A percentile compares a stretch with the other conserved stretches of the same genome.
phyloP scores from a whole-genome alignment of 257 asterid genomes.

The Lavandula angustifolia region DNA sequence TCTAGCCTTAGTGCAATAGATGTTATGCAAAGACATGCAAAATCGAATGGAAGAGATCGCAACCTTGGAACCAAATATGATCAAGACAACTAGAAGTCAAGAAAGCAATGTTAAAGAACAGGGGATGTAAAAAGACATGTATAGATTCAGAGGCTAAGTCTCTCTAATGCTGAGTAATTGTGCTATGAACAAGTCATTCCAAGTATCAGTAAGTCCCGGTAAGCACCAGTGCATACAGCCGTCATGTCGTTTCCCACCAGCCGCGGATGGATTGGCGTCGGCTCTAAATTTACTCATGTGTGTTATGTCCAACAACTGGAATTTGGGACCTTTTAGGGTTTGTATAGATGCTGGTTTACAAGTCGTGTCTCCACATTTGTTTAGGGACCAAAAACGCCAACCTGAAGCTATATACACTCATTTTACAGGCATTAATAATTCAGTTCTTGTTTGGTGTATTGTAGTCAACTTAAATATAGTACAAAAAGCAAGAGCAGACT shows the following conservation, averaged over 20 bases:
- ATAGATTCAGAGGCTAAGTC: constrained; percentile 22
- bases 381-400: neutral
- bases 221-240: constrained; percentile 99
- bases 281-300: constrained; percentile 79
- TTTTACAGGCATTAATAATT: too few relatives aligned
- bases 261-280: constrained; percentile 82
- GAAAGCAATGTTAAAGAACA: neutral
- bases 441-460: too few relatives aligned
- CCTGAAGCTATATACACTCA: too few relatives aligned
- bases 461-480: too few relatives aligned
- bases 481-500: too few relatives aligned
- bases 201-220: constrained; percentile 89
- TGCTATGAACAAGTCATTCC: constrained; percentile 82
- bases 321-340: constrained; percentile 54
- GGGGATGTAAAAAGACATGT: neutral
- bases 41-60: too few relatives aligned
- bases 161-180: constrained; percentile 43
- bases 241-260: constrained; percentile 87
- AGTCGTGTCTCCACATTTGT: constrained; percentile 86
- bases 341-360: constrained; percentile 69
- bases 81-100: neutral
- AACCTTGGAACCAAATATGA: neutral
- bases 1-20: too few relatives aligned
- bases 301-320: constrained; percentile 67
- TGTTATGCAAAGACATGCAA: too few relatives aligned